These are phyloP conservation scores for Diospyros lotus DNA, from an alignment of 148 eudicot species.

Conservation along the genomic window DNA sequence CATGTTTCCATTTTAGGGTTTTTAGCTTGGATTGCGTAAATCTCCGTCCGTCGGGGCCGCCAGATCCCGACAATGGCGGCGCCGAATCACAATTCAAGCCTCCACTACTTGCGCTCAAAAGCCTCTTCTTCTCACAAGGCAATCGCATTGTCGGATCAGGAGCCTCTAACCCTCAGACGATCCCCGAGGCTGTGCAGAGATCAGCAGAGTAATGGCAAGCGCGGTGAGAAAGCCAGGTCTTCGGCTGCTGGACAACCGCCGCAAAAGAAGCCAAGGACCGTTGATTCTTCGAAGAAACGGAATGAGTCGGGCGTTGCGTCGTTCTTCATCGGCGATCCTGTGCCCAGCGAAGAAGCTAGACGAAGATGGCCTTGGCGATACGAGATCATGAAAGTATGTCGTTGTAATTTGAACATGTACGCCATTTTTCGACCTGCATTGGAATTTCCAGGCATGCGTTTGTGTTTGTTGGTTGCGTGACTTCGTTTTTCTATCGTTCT, in stretches of 20 bases:
- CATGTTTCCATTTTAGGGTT: not conserved
- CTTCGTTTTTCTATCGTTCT: not conserved
- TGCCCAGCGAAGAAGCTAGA: conserved; percentile 38
- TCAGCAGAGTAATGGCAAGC: conserved; percentile 1
- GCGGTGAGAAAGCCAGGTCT: not conserved
- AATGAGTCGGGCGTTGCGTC: conserved; percentile 4
- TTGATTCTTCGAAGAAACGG: not conserved
- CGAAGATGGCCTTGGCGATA: conserved; percentile 47
- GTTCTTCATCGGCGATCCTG: conserved; percentile 41
- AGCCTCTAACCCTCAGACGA: not conserved
- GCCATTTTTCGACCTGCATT: not conserved
- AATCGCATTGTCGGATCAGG: conserved; percentile 11
- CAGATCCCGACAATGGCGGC: conserved; percentile 12
- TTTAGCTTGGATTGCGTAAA: not conserved
- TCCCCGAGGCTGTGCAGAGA: conserved; percentile 24
- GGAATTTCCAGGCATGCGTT: not conserved
- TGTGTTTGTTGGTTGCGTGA: not conserved
- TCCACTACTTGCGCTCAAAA: not conserved
- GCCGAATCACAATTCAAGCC: not conserved
- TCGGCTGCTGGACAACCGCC: no score
- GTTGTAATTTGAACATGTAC: not conserved
- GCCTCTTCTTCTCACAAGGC: not conserved
- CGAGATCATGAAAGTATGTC: conserved; percentile 26
- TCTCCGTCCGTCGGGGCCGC: not conserved
- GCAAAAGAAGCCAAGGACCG: not conserved